These are phyloP conservation scores for Fusarium illudens DNA, from an alignment of 2,329 filamentous ascomycete species.

Conservation along the genomic window DNA sequence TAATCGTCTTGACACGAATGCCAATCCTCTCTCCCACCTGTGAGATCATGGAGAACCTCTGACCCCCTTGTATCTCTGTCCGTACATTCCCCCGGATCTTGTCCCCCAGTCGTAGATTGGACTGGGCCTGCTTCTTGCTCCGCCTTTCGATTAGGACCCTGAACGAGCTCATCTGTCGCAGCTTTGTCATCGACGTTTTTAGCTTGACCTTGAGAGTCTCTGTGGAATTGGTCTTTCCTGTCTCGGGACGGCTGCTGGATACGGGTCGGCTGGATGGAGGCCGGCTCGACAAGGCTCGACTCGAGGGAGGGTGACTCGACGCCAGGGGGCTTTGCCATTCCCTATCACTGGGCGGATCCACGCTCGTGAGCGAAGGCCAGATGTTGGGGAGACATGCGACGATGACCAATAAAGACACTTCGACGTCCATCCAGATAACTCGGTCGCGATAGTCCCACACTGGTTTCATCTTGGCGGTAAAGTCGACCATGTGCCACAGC, in stretches of 20 bases:
- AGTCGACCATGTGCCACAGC: conserved; percentile 44
- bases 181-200: conserved; percentile 5
- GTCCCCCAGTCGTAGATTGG: conserved; percentile 43
- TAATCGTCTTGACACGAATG: conserved; percentile 38
- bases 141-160: conserved; percentile 16
- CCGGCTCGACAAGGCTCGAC: neutral
- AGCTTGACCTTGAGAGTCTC: neutral
- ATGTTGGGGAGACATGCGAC: conserved; percentile 53
- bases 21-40: conserved; percentile 32
- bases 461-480: conserved; percentile 49
- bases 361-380: conserved; percentile 34
- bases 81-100: conserved; percentile 43
- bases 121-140: conserved; percentile 37
- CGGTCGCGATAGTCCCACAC: conserved; percentile 53
- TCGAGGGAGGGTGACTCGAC: neutral
- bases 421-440: conserved; percentile 55
- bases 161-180: neutral
- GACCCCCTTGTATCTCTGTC: conserved; percentile 43
- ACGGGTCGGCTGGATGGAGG: neutral
- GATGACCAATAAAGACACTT: conserved; percentile 53
- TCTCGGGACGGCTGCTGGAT: neutral
- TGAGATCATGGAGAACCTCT: conserved; percentile 39
- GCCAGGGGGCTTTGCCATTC: neutral
- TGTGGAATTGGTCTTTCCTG: neutral
- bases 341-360: neutral